Evolutionary conservation across 2,329 filamentous ascomycete genomes (phyloP).

Genomic region (Phialocephala subalpina): DNA sequence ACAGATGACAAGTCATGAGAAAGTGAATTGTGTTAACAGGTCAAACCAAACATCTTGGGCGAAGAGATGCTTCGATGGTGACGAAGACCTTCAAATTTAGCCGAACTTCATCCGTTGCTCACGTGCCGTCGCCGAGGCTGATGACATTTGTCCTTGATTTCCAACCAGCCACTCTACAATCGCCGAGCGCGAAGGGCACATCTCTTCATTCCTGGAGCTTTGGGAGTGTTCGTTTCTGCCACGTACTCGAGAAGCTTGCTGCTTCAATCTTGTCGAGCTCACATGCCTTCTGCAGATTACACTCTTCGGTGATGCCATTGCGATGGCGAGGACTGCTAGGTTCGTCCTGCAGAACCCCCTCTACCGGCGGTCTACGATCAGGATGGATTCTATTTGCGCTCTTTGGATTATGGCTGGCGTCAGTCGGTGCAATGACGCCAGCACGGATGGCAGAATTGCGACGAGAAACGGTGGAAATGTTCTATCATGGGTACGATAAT

Average conservation of each 20-base stretch:
- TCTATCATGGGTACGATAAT: constrained; percentile 96
- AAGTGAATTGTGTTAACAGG: no score
- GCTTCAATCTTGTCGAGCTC: constrained; percentile 33
- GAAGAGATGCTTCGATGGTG: no score
- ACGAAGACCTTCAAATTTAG: no score
- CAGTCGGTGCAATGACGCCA: constrained; percentile 57
- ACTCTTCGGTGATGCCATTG: constrained; percentile 46
- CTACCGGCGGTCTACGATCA: constrained; percentile 27
- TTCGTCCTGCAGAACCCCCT: constrained; percentile 34
- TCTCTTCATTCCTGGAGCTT: constrained; percentile 5
- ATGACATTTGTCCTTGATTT: constrained; percentile 11
- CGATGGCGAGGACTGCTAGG: constrained; percentile 41
- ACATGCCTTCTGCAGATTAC: constrained; percentile 43
- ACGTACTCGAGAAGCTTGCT: neutral
- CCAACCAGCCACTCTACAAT: constrained; percentile 1
- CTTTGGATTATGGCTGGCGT: constrained; percentile 37
- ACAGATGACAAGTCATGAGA: no score
- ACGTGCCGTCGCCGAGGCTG: neutral
- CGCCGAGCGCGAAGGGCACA: neutral
- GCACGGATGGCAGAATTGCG: constrained; percentile 63
- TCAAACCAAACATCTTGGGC: no score
- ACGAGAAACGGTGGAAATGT: constrained; percentile 76
- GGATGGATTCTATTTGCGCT: constrained; percentile 38
- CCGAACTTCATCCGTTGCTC: neutral
- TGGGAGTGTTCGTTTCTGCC: neutral